A percentile compares a stretch with the other conserved stretches of the same genome.
Evolutionary conservation across 2,329 filamentous ascomycete species (phyloP).

Genomic region (Hortaea werneckii): DNA sequence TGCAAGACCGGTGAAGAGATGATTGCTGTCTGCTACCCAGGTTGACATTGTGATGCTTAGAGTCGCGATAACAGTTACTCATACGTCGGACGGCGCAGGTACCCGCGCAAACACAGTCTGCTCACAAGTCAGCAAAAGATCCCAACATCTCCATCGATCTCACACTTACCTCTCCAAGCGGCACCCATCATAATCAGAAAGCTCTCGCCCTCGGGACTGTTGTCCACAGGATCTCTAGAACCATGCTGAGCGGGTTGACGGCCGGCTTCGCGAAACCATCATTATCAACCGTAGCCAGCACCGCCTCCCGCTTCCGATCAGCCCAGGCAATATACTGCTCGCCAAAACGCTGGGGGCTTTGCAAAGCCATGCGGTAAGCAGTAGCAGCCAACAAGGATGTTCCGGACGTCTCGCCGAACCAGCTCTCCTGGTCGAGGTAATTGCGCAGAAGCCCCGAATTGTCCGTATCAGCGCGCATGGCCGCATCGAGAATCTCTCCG

Average conservation of each 20-base stretch:
- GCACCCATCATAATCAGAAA: conserved; percentile 36
- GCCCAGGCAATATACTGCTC: conserved; percentile 34
- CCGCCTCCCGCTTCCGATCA: conserved; percentile 28
- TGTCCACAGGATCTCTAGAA: conserved; percentile 23
- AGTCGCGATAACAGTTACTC: too few relatives aligned
- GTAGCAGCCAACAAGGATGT: conserved; percentile 37
- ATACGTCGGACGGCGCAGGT: conserved; percentile 1
- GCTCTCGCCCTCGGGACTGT: conserved; percentile 34
- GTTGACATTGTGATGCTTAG: too few relatives aligned
- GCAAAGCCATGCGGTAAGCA: conserved; percentile 36
- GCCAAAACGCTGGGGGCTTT: conserved; percentile 29
- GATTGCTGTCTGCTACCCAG: too few relatives aligned
- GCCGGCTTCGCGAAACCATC: conserved; percentile 32
- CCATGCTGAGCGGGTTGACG: conserved; percentile 31
- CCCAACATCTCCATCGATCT: too few relatives aligned
- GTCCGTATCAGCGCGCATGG: conserved; percentile 25
- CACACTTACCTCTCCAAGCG: conserved; percentile 23
- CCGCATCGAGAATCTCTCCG: conserved; percentile 28
- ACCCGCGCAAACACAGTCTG: conserved; percentile 27
- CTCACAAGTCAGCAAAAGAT: too few relatives aligned
- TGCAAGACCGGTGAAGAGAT: too few relatives aligned
- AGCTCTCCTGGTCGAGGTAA: conserved; percentile 35
- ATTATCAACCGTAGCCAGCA: conserved; percentile 26
- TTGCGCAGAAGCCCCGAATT: conserved; percentile 35
- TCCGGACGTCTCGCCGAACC: conserved; percentile 41